These are phyloP conservation scores for Nicotiana undulata DNA, from an alignment of 257 asterid species.

Conservation along the genomic window DNA sequence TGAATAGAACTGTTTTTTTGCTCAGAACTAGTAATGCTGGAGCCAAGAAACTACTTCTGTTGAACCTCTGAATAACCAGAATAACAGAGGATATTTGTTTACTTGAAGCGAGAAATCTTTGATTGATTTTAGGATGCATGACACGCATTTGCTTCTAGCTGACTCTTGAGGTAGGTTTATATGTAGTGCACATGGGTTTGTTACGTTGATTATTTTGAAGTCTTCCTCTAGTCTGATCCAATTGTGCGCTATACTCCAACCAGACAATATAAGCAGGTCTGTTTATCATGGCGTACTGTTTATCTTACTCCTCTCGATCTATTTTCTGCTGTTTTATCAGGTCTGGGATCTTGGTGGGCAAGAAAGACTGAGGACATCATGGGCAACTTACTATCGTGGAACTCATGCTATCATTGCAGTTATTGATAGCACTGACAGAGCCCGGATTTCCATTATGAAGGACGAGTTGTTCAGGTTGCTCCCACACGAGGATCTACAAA, in stretches of 20 bases:
- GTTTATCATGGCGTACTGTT: background rate
- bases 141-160: background rate
- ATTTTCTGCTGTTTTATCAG: conserved; percentile 18
- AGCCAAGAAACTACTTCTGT: background rate
- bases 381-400: conserved; percentile 95
- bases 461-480: conserved; percentile 83
- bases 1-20: background rate
- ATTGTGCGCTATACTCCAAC: background rate
- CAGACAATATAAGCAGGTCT: background rate
- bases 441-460: conserved; percentile 82
- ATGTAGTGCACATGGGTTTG: background rate
- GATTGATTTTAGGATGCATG: background rate
- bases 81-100: background rate
- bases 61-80: background rate
- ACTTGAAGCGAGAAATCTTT: background rate
- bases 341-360: conserved; percentile 99
- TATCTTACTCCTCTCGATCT: background rate
- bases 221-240: background rate
- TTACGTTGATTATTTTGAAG: background rate
- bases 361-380: conserved; percentile 83
- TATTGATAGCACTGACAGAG: conserved; percentile 95
- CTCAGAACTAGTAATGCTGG: background rate
- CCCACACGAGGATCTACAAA: conserved; percentile 80
- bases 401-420: conserved; percentile 87
- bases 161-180: background rate